Evolutionary conservation across 1,284 basidiomycete species (phyloP).

Genomic region (Porogramme epimiltina): DNA sequence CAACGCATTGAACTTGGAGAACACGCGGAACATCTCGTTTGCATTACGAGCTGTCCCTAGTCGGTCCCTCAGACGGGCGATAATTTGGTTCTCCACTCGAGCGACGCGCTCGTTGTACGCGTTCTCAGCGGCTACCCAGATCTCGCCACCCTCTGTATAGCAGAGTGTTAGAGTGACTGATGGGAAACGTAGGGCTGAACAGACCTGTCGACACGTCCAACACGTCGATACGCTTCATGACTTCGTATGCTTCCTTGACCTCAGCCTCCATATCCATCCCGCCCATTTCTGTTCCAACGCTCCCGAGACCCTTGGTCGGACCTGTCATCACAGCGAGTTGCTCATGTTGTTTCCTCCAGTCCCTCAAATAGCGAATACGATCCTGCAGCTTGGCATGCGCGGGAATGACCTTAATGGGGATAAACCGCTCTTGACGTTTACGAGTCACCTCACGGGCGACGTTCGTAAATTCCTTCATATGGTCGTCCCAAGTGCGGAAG

Average conservation of each 20-base stretch:
- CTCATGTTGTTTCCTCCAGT: conserved; percentile 97
- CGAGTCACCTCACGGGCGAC: conserved; percentile 94
- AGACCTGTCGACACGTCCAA: conserved; percentile 82
- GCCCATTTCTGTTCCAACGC: conserved; percentile 71
- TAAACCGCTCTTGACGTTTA: conserved; percentile 91
- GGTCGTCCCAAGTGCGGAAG: conserved; percentile 95
- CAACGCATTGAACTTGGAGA: conserved; percentile 97
- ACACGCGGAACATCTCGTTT: conserved; percentile 99
- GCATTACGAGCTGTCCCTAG: conserved; percentile 96
- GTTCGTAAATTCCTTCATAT: conserved; percentile 97
- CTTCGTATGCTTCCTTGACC: conserved; percentile 93
- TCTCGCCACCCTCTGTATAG: conserved; percentile 88
- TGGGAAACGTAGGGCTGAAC: conserved; percentile 43
- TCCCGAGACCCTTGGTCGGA: conserved; percentile 84
- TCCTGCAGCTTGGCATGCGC: conserved; percentile 94
- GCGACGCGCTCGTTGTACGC: conserved; percentile 98
- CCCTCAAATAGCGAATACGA: conserved; percentile 83
- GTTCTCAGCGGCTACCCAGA: conserved; percentile 96
- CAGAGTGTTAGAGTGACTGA: background rate
- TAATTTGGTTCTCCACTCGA: conserved; percentile 98
- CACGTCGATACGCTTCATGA: conserved; percentile 94
- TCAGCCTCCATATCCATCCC: conserved; percentile 98
- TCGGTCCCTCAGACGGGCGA: conserved; percentile 88
- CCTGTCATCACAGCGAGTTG: conserved; percentile 97
- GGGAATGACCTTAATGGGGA: conserved; percentile 94